Base-by-base conservation (phyloP, 2,329 filamentous ascomycete genomes). In the Pseudogymnoascus pannorum region DNA sequence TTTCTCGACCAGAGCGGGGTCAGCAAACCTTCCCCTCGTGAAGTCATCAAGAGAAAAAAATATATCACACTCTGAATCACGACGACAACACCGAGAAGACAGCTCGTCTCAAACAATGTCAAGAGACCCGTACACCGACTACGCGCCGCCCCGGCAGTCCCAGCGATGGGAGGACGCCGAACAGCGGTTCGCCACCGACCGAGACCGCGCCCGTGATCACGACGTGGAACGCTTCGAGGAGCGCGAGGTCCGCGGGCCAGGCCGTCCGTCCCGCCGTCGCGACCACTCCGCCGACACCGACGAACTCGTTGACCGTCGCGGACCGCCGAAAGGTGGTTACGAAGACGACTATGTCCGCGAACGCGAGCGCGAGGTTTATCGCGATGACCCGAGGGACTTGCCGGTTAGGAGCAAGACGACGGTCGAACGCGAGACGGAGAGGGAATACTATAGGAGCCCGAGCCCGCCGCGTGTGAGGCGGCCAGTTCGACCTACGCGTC, bases 401-500 rank as follows among this genome's bases (percentile, higher is more conserved):
- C 35, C 35, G 1, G 35, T 36, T n/a, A n/a, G 35, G 5, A 16
- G 14, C 14, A 36, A 14, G 35, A n/a, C 35, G 35, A 36, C 14
- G 6, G 35, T 36, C 4, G 42, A 51, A 8, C 42, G 42, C 24
- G 18, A 51, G 42, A n/a, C 4, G n/a, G 24, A 22, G 24, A 51
- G 42, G 24, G 42, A 11, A 18, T 51, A 51, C 42, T 51, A 51
- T 18, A 11, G 24, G 11, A 5, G 6, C 8, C 42, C 42, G 14
- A 22, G 20, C 14, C 42, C 42, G 42, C 11, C 12, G 24, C 14
- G 35, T 14, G 35, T n/a, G 35, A 16, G 35, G 14, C 35, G 35
- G 4, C 42, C 42, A 2, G 14, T 51, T 2, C 20, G 42, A 20
- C n/a, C 76, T 77, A 51, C 79, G 81, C 33, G 88, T 51, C 92